Evolutionary conservation across 169 alveolate species (phyloP), one percentile per base, ranked within the genome.

Genomic region (Cryptosporidium canis): DNA sequence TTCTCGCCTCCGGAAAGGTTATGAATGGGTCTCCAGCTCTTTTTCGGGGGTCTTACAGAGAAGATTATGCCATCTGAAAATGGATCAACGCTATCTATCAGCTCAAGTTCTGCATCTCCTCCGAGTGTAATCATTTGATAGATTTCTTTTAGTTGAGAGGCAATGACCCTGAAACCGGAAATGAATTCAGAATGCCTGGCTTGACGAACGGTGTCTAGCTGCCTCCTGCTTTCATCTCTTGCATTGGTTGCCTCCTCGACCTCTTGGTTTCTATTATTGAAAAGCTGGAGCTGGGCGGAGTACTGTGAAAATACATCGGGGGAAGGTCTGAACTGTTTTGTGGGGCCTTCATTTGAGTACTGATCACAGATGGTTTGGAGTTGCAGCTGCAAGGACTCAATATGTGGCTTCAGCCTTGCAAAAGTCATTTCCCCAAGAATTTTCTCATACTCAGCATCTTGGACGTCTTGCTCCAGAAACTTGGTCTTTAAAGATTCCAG

Each of bases 91-190:
- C 98, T 84, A 90, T 98, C 99, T 24, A 96, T 97, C 16, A 97
- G 94, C 93, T 97, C 99, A 43, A 98, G 93, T 72, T 97, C 99
- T 4, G 99, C 99, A 93, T 98, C 99, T 16, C 99, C 99, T 33
- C 98, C 98, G 37, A 94, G 92, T 8, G 97, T 95, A 47, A 96
- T 95, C 96, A 94, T 90, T 92, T 94, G 96, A 90, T 95, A 95
- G 85, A 95, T 94, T 63, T 95, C 98, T 70, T 95, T 95, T 43
- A 95, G 94, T 72, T 95, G 94, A 27, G 92, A 90, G 5, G 97
- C 93, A 41, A 95, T 95, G 39, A 91, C 61, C 18, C 90, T 92
- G 90, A 95, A 95, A 27, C 95, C 97, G 18, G 61, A 67, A 67
- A 95, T 83, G 67, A 95, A 95, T 67, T 94, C 96, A 3, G 58